Evolutionary conservation across 2,329 filamentous ascomycete species (phyloP).

Genomic region (Orbilia brochopaga): DNA sequence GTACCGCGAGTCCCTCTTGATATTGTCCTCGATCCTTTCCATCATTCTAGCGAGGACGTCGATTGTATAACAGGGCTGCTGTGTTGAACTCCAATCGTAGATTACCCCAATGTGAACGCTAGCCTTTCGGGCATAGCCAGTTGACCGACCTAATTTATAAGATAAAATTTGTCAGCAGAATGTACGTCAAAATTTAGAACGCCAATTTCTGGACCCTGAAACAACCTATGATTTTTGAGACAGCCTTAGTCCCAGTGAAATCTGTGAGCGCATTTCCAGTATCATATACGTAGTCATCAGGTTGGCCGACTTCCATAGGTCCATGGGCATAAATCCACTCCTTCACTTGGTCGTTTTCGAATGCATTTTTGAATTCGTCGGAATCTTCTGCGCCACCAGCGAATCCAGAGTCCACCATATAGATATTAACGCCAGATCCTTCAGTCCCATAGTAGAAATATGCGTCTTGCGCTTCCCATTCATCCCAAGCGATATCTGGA

Average conservation of each 20-base stretch:
- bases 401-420: constrained; percentile 30
- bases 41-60: no score
- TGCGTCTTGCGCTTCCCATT: no score
- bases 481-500: no score
- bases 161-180: no score
- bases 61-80: no score
- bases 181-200: no score
- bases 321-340: constrained; percentile 6
- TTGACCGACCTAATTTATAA: not conserved
- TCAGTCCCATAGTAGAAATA: constrained; percentile 5
- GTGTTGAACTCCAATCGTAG: no score
- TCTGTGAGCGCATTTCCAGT: not conserved
- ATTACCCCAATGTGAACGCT: not conserved
- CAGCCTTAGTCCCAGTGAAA: constrained; percentile 3
- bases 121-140: not conserved
- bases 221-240: constrained; percentile 25
- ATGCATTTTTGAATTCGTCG: constrained; percentile 2
- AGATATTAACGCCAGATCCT: constrained; percentile 26
- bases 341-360: constrained; percentile 3
- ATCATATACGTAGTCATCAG: not conserved
- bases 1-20: no score
- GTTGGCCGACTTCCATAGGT: no score
- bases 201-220: no score
- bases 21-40: no score
- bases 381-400: not conserved